A percentile compares a stretch with the other conserved stretches of the same genome.
Evolutionary conservation across 768 basidiomycete species (phyloP).

Genomic region (Mycena polygramma): DNA sequence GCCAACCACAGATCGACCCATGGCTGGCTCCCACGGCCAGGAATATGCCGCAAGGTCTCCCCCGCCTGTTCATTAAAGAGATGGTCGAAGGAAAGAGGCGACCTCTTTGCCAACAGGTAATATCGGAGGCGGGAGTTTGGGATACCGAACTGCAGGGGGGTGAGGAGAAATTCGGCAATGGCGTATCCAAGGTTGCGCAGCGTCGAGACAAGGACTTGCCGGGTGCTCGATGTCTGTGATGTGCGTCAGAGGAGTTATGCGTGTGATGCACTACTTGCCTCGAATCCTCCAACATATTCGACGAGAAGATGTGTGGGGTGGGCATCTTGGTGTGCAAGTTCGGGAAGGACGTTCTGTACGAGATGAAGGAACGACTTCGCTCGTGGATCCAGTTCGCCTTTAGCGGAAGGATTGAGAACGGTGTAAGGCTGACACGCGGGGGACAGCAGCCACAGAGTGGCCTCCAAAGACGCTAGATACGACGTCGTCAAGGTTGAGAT

Average conservation of each 20-base stretch:
- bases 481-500: slow-evolving; percentile 69
- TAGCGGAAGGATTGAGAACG: slow-evolving; percentile 78
- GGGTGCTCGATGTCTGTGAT: slow-evolving; percentile 72
- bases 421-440: slow-evolving; percentile 91
- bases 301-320: slow-evolving; percentile 75
- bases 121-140: slow-evolving; percentile 88
- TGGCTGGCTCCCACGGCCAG: slow-evolving; percentile 50
- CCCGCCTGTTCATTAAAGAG: slow-evolving; percentile 35
- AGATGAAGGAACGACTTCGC: slow-evolving; percentile 84
- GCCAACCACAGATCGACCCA: slow-evolving; percentile 27
- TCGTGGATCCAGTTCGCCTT: slow-evolving; percentile 79
- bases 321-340: slow-evolving; percentile 56
- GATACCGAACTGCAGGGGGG: slow-evolving; percentile 82
- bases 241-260: background rate
- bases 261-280: slow-evolving; percentile 58
- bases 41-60: slow-evolving; percentile 66
- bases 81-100: slow-evolving; percentile 54
- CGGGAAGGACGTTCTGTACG: slow-evolving; percentile 71
- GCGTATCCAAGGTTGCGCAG: slow-evolving; percentile 69
- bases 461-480: slow-evolving; percentile 60
- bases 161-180: slow-evolving; percentile 73
- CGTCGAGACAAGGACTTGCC: slow-evolving; percentile 64
- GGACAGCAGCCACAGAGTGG: slow-evolving; percentile 82
- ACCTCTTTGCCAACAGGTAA: slow-evolving; percentile 77
- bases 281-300: slow-evolving; percentile 89